Evolutionary conservation across 2,329 filamentous ascomycete species (phyloP), one percentile per base, ranked within the genome.

Genomic region (Xylariaceae sp.): DNA sequence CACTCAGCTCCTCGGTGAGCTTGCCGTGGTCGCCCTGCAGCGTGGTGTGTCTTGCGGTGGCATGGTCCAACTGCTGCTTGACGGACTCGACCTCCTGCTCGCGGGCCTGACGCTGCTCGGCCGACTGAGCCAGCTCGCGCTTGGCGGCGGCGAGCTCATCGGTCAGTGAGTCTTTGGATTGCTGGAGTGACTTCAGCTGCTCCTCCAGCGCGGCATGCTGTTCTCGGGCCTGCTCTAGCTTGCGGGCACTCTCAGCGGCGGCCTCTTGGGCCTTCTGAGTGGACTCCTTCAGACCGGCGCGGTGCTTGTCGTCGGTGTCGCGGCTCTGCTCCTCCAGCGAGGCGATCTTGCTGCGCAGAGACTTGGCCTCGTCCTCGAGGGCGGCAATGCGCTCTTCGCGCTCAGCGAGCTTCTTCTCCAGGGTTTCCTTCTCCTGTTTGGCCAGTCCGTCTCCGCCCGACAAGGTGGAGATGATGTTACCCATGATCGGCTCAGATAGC

Each of bases 391-490:
- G 59, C 34, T 60, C 55, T 36, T 60, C 55, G 25, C 53, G 50
- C 43, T 64, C 61, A 44, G 54, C 53, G 24, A 63, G 53, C 46
- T 60, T 56, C 46, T 58, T 56, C 46, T 61, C 57, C 30, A 61
- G 52, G 27, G 49, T 50, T 8, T 50, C 43, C 25, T 45, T 45
- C 34, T 56, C 53, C 17, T 52, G 44, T 46, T 58, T 53, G 42
- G 52, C 51, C 29, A 60, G 36, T 31, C 53, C 51, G 46, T 56
- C 57, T 46, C 54, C 55, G 41, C 46, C 50, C n/a, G 55, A 51
- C 44, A 64, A 58, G 37, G 53, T 55, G 43, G 56, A 60, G 41
- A 65, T 53, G 42, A 62, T 59, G 50, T 60, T 58, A 48, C 59
- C 59, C 59, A 63, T 63, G 36, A 32, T 46, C 28, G 37, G 31